Evolutionary conservation across 768 basidiomycete species (phyloP), one percentile per base, ranked within the genome.

Genomic region (Xerocomus spinulosus): DNA sequence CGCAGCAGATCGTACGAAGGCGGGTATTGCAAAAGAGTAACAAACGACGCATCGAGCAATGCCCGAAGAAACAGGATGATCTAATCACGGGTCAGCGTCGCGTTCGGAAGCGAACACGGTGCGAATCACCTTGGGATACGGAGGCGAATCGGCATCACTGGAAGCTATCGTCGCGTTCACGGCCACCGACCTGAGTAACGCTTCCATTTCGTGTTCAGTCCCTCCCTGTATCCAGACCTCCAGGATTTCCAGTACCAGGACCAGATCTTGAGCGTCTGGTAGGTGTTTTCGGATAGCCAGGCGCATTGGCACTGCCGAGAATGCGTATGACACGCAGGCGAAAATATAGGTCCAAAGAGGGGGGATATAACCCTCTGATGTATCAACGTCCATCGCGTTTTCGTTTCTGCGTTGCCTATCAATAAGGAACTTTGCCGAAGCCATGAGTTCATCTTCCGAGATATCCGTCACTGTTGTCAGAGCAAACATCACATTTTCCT

Each of bases 31-130:
- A 91, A 70, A 18, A 92, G 71, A 1, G 74, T 67, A 38, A 90
- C 72, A 61, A 87, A 87, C 12, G 79, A 82, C 1, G 87, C 76
- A 63, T 92, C 89, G 23, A 92, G 72, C 46, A 89, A 61, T 5
- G 73, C 69, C 66, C 85, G 82, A 8, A 85, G 59, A 69, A 90
- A 85, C 0, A 62, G 53, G 20, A 83, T 62, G 44, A 82, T 67
- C 84, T 87, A 59, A 49, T 68, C 75, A 7, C 56, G 33, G 5
- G 67, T 63, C 0, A 81, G 57, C 24, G 66, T 46, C 1, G 67
- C 64, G 5, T 66, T 41, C 36, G 49, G 34, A 61, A 43, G 7
- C 58, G 39, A 48, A 73, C 71, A 17, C 71, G 61, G 26, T 13
- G 71, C 55, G 2, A 20, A 71, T 72, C 77, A 42, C 74, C 71